These are phyloP conservation scores for Astrocystis sublimbata DNA, from an alignment of 495 filamentous ascomycete genomes.

Conservation along the genomic window DNA sequence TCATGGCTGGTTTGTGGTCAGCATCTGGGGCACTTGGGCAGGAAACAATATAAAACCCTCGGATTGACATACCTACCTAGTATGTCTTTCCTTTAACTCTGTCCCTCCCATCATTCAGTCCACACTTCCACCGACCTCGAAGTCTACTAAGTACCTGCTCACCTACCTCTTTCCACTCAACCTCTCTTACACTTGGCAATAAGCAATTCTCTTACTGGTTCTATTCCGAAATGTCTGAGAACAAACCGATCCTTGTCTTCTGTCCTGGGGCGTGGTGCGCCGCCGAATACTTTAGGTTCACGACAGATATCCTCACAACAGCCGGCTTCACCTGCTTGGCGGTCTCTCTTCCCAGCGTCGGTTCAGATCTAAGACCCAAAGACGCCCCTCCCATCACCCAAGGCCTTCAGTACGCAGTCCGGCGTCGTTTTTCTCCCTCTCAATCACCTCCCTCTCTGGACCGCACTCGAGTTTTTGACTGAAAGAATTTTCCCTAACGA, in stretches of 20 bases:
- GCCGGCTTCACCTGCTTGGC: constrained; percentile 40
- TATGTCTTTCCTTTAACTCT: not conserved
- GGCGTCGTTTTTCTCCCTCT: not conserved
- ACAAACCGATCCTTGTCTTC: constrained; percentile 42
- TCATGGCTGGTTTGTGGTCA: not conserved
- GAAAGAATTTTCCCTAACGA: not conserved
- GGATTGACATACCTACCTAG: not conserved
- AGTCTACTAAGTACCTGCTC: not conserved
- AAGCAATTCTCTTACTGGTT: not conserved
- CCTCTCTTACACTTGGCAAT: not conserved
- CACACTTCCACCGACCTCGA: not conserved
- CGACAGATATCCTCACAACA: constrained; percentile 37
- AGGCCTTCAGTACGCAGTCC: constrained; percentile 18
- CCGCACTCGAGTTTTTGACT: too few species aligned
- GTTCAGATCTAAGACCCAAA: constrained; percentile 24
- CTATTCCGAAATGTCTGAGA: constrained; percentile 5
- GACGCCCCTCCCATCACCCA: constrained; percentile 23
- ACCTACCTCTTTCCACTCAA: not conserved
- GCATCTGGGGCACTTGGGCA: not conserved
- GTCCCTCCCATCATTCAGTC: not conserved
- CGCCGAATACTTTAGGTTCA: constrained; percentile 33
- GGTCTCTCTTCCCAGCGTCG: constrained; percentile 39
- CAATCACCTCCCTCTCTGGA: not conserved
- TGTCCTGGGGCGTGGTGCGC: constrained; percentile 53
- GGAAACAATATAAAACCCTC: not conserved